These are phyloP conservation scores for Eucalyptus regnans DNA, from an alignment of 345 rosid species.

Conservation along the genomic window DNA sequence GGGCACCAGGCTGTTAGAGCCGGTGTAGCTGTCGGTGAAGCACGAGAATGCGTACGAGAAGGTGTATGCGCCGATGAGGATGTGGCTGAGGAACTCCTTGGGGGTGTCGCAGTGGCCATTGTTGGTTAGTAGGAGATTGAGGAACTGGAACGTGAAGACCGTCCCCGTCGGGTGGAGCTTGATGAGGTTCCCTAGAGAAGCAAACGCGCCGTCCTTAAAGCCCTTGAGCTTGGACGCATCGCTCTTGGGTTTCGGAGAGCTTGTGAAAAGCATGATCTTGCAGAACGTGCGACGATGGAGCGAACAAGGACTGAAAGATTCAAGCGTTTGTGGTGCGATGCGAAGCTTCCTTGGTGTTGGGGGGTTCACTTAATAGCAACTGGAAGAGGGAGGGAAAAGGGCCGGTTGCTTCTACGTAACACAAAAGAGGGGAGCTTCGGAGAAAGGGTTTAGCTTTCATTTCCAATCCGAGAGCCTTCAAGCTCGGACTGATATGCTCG, in stretches of 20 bases:
- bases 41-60: slow-evolving; percentile 46
- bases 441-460: neutral
- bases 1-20: slow-evolving; percentile 21
- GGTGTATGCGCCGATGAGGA: slow-evolving; percentile 43
- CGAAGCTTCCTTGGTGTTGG: neutral
- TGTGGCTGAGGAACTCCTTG: slow-evolving; percentile 31
- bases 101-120: slow-evolving; percentile 39
- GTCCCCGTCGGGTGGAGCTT: slow-evolving; percentile 87
- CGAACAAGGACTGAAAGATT: neutral
- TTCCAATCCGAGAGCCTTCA: neutral
- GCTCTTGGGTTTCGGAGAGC: slow-evolving; percentile 1
- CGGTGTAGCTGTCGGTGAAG: slow-evolving; percentile 68
- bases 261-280: neutral
- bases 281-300: neutral
- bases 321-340: neutral
- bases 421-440: neutral
- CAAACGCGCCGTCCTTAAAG: slow-evolving; percentile 22
- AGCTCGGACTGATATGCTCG: neutral
- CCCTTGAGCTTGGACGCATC: neutral
- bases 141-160: slow-evolving; percentile 62
- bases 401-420: slow-evolving; percentile 10
- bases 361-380: neutral
- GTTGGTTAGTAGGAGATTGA: slow-evolving; percentile 67
- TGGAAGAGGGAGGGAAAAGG: neutral
- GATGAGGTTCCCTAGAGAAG: slow-evolving; percentile 56